phyloP scores from a whole-genome alignment of 2,329 filamentous ascomycete genomes.

The Verticillium zaregamsianum region DNA sequence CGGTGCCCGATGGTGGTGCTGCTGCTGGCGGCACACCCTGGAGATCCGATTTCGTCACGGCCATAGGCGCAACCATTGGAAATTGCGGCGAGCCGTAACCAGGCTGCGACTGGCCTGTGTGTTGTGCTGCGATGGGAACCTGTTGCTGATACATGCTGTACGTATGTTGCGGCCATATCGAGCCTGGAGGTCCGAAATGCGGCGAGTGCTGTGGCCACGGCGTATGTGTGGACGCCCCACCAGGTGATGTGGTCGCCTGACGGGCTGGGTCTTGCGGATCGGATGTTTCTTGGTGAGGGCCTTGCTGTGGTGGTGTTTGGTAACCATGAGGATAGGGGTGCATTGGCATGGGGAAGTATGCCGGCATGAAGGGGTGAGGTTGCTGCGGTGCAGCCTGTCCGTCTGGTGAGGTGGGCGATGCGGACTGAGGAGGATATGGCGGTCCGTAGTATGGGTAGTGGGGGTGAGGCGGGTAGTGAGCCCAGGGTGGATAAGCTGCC shows the following conservation, averaged over 20 bases:
- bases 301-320: neutral
- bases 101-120: conserved; percentile 10
- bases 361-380: conserved; percentile 1
- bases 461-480: conserved; percentile 6
- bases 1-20: neutral
- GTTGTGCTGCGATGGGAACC: conserved; percentile 13
- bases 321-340: neutral
- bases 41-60: conserved; percentile 8
- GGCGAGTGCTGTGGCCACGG: neutral
- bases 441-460: conserved; percentile 11
- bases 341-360: neutral
- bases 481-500: conserved; percentile 10
- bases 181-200: neutral
- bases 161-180: conserved; percentile 11
- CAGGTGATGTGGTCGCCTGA: neutral
- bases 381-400: neutral
- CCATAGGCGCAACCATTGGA: conserved; percentile 12
- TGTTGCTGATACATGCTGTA: conserved; percentile 15
- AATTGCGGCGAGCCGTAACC: conserved; percentile 11
- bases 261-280: neutral
- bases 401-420: neutral
- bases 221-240: neutral
- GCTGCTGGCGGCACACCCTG: conserved; percentile 7
- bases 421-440: conserved; percentile 3
- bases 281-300: neutral